phyloP scores from a whole-genome alignment of 2,329 filamentous ascomycete genomes.

The Ophiostoma novo-ulmi region DNA sequence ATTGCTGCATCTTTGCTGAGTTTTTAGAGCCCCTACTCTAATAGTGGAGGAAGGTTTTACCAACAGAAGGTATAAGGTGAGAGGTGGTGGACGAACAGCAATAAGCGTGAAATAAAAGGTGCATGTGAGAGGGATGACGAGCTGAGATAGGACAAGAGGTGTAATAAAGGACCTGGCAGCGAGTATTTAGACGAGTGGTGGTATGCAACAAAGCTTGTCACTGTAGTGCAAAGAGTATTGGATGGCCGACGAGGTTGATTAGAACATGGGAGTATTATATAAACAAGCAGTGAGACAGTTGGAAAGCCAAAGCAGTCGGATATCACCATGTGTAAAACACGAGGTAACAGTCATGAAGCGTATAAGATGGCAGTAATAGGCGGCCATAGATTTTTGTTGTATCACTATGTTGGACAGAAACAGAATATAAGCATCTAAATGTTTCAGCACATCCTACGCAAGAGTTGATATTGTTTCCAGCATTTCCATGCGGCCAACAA shows the following conservation, averaged over 20 bases:
- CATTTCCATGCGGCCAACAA: not conserved
- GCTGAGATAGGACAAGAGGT: not conserved
- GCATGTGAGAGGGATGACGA: not conserved
- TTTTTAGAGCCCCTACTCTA: not conserved
- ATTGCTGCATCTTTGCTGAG: not conserved
- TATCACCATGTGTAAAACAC: conserved; percentile 6
- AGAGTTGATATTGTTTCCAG: not conserved
- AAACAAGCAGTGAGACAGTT: not conserved
- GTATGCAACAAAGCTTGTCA: not conserved
- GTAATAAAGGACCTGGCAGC: not conserved
- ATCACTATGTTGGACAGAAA: not conserved
- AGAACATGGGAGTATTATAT: not conserved
- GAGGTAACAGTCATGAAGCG: not conserved
- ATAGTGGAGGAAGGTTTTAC: not conserved
- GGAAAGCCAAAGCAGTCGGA: not conserved
- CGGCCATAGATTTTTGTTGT: not conserved
- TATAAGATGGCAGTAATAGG: not conserved
- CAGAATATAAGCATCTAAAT: no score
- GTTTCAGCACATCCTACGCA: not conserved
- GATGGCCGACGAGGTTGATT: not conserved
- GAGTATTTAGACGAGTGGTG: not conserved
- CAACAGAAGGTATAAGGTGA: not conserved
- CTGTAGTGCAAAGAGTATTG: not conserved
- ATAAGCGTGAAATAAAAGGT: not conserved
- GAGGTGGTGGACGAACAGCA: not conserved